phyloP scores from a whole-genome alignment of 768 basidiomycete species.

The Tephrocybe rancida region DNA sequence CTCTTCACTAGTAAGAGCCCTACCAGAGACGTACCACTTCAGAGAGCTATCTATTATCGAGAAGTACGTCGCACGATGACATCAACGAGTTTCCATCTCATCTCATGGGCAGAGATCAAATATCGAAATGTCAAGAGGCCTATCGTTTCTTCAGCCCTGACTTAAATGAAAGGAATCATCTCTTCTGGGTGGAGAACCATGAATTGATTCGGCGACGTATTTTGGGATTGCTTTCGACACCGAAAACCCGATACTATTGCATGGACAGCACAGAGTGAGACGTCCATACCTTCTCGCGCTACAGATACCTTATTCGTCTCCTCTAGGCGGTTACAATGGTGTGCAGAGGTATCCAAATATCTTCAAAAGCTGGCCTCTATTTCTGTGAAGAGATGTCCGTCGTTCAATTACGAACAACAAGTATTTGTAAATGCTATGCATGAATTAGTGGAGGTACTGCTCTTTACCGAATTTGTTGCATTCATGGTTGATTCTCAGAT shows the following conservation, averaged over 20 bases:
- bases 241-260: neutral
- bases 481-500: neutral
- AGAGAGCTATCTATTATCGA: neutral
- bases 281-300: neutral
- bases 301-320: neutral
- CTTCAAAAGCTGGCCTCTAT: neutral
- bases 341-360: constrained; percentile 6
- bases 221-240: neutral
- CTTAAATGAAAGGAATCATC: neutral
- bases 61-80: constrained; percentile 10
- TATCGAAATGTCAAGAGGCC: constrained; percentile 6
- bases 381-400: neutral
- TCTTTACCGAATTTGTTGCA: neutral
- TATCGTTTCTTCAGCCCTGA: constrained; percentile 5
- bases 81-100: too few relatives aligned
- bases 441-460: constrained; percentile 12
- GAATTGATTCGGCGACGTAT: constrained; percentile 2
- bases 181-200: constrained; percentile 11
- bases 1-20: constrained; percentile 1
- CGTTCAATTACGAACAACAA: neutral
- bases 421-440: constrained; percentile 13
- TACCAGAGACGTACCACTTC: neutral
- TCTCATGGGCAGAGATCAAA: neutral
- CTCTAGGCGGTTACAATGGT: constrained; percentile 13
- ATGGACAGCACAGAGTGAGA: constrained; percentile 9